Percentiles rank a stretch among this genome's conserved stretches.
These are phyloP conservation scores for Paspalum notatum DNA, from an alignment of 176 grass and related monocot species.

Conservation along the genomic window DNA sequence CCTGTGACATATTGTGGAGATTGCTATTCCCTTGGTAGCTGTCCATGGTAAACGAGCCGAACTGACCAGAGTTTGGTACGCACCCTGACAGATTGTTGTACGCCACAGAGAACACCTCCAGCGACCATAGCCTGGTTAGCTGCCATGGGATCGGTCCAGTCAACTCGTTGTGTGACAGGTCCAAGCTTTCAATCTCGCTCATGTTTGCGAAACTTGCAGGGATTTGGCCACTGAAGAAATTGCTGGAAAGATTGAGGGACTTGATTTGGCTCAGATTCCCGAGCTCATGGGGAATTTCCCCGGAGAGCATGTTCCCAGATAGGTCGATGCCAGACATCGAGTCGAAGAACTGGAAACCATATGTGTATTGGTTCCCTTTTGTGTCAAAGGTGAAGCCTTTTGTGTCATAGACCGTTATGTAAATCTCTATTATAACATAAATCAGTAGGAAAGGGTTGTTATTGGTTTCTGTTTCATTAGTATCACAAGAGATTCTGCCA, in stretches of 20 bases:
- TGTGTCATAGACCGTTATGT: neutral
- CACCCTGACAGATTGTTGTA: slow-evolving; percentile 30
- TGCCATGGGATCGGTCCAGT: slow-evolving; percentile 9
- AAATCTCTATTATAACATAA: neutral
- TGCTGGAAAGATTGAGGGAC: slow-evolving; percentile 41
- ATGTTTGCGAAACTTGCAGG: slow-evolving; percentile 32
- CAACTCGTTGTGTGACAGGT: slow-evolving; percentile 43
- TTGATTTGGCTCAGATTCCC: slow-evolving; percentile 31
- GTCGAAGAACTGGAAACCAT: neutral
- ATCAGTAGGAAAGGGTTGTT: neutral
- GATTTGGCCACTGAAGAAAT: slow-evolving; percentile 36
- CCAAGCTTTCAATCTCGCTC: slow-evolving; percentile 38
- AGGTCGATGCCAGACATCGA: slow-evolving; percentile 39
- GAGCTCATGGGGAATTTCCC: slow-evolving; percentile 35
- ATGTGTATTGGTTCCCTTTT: slow-evolving; percentile 23
- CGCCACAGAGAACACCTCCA: neutral
- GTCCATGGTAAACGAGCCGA: neutral
- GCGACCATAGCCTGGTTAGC: neutral
- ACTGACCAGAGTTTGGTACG: slow-evolving; percentile 9
- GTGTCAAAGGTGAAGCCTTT: slow-evolving; percentile 19
- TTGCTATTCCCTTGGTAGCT: slow-evolving; percentile 13
- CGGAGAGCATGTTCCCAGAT: slow-evolving; percentile 28
- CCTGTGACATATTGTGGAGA: neutral
- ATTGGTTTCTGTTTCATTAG: neutral
- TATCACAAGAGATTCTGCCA: neutral